phyloP scores from a whole-genome alignment of 1,284 basidiomycete species.

The Melampsora americana region DNA sequence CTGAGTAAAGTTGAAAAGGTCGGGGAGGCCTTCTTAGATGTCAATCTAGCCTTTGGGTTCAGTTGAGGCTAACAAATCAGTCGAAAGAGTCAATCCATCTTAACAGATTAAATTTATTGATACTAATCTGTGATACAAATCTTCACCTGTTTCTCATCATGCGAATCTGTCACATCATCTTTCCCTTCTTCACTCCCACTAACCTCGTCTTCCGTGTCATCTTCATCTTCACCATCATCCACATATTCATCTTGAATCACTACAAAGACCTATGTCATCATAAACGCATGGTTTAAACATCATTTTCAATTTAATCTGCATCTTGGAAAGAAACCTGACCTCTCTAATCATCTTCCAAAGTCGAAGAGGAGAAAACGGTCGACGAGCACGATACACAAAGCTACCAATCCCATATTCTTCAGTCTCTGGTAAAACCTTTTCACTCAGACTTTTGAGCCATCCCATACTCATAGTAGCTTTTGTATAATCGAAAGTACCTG shows the following conservation, averaged over 20 bases:
- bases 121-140: not conserved
- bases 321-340: conserved; percentile 56
- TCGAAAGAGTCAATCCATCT: too few species aligned
- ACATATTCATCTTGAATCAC: conserved; percentile 53
- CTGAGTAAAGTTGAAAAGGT: conserved; percentile 56
- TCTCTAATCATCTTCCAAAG: conserved; percentile 56
- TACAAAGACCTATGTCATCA: conserved; percentile 24
- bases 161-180: not conserved
- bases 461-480: conserved; percentile 57
- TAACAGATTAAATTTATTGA: too few species aligned
- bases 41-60: conserved; percentile 55
- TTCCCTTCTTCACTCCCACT: not conserved
- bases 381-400: conserved; percentile 54
- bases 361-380: conserved; percentile 57
- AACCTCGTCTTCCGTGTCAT: conserved; percentile 13
- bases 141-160: conserved; percentile 32
- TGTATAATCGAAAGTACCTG: conserved; percentile 55
- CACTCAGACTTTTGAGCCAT: conserved; percentile 57
- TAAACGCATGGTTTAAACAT: not conserved
- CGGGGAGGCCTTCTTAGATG: conserved; percentile 54
- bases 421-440: conserved; percentile 57
- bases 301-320: conserved; percentile 46
- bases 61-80: conserved; percentile 54
- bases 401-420: conserved; percentile 55
- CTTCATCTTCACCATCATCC: conserved; percentile 50